Base-by-base conservation (phyloP, 83 land plant species). In the Picea abies region DNA sequence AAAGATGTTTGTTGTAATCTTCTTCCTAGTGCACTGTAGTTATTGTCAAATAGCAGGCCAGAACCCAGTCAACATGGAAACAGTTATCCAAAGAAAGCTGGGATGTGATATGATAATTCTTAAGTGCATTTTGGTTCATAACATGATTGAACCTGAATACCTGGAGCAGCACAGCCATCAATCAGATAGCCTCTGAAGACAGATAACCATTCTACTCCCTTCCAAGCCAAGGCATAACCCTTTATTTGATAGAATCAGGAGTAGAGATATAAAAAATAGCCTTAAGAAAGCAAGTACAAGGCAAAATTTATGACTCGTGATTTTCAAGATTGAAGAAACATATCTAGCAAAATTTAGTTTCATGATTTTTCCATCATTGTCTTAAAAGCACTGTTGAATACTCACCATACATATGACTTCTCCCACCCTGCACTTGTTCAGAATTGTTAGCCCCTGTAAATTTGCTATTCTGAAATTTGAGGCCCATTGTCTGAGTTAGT, bases 291-390 rank as follows among this genome's bases (percentile, higher is more conserved):
- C 73, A 69, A 16, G 73, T 69, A 69, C 73, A 69, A 52, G 56
- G 10, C 56, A 52, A 52, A 49, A 49, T 35, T 35, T 69, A 32
- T 69, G 73, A 17, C 26, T 16, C 17, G 4, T 39, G 15, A 69
- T 16, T 69, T 10, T 10, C 56, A 52, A 52, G 44, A 69, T 69
- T 8, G 73, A 35, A 35, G 73, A 5, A 17, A 69, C 25, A 52
- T 52, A 52, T 52, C 19, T 44, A 8, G 25, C 52, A 72, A 72
- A 71, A 72, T 17, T 72, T 41, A 71, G 76, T 72, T 44, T 72
- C 25, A n/a, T 44, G 76, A 72, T 20, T 72, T 44, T 56, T 72
- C 76, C 56, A n/a, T 44, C 52, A 72, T 41, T 72, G 76, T 49
- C 76, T 69, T 39, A 12, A 72, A 72, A 10, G 25, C 56, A 2